Base-by-base conservation (phyloP, 495 filamentous ascomycete genomes). In the Podospora australis region DNA sequence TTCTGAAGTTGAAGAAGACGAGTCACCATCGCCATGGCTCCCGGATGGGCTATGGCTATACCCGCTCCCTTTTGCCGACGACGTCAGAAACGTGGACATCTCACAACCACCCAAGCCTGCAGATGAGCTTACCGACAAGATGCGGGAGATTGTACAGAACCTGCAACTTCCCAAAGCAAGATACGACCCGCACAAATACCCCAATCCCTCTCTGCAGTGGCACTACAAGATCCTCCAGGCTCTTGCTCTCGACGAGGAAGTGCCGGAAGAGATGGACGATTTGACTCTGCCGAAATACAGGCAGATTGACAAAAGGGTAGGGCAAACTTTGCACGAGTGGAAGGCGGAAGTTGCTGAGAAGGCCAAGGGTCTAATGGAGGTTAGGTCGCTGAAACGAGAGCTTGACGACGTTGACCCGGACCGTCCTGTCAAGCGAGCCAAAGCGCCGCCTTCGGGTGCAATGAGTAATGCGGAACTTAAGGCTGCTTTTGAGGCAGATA, bases 161-260 rank as follows among this genome's bases (percentile, higher is more conserved):
- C 66, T 99, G 9, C 90, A 97, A 57, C 81, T 99, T 9, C 94
- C 94, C 0, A 89, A 86, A 55, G 90, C 79, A 2, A 61, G 72
- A 2, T 99, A 95, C 59, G 82, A 90, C 48, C 89, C 91, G 13
- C 64, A 70, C 2, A 91, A 86, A 61, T 97, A 97, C 59, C 88
- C 94, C 0, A 99, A 99, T 55, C 92, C 94, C 53, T 78, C 84
- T 1, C 77, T 99, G 44, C 94, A 99, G 72, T 99, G 94, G 94
- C 90, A 96, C 66, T 99, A 97, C 69, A 84, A 83, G 38, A 91
- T 97, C 34, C 70, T 99, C 3, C 94, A 99, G 64, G 88, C 87
- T 4, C 76, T 95, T 38, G 94, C 94, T 1, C 67, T 99, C 10
- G 90, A 95, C 24, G 94, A 99, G 60, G 92, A 96, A 40, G 63